Base-by-base conservation (phyloP, 768 basidiomycete species). In the Kwoniella mangroviensis region DNA sequence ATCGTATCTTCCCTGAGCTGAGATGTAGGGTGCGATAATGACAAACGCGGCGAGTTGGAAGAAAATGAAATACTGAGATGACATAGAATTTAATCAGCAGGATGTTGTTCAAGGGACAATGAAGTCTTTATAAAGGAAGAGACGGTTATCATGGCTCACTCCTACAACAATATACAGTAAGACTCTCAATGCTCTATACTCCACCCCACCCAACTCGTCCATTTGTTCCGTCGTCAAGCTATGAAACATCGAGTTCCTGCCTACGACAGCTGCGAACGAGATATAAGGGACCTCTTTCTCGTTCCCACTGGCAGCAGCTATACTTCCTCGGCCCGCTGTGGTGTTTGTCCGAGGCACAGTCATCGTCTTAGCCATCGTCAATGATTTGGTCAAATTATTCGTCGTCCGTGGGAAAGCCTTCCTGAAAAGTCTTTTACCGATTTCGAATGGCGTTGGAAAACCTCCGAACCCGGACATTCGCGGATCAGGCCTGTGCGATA, bases 121-220 rank as follows among this genome's bases (percentile, higher is more conserved):
- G n/a, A n/a, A n/a, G n/a, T n/a, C n/a, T n/a, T n/a, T n/a, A n/a
- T n/a, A n/a, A n/a, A n/a, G n/a, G n/a, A n/a, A n/a, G n/a, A n/a
- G n/a, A n/a, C n/a, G n/a, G n/a, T 11, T 21, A 58, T 53, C 42
- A 12, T 9, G 34, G 86, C 91, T 77, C 79, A 95, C 93, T 42
- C 84, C 80, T 12, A 87, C 87, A 45, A 96, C 88, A 65, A 95
- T 87, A 91, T 92, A 95, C 11, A 94, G 84, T 60, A 97, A 82
- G 2, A 90, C 88, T 54, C 89, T 90, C 72, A 97, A 84, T 13
- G 91, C 92, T 11, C 94, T 87, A 79, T 92, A 98, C 81, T 99
- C 96, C 7, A 97, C 91, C 21, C 96, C 95, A 4, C 94, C 94
- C 4, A 98, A 84, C 81, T 97, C 93, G 73, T 96, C 94, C 74